Evolutionary conservation across 2,329 filamentous ascomycete species (phyloP).

Genomic region (Ascochyta clinopodiicola): DNA sequence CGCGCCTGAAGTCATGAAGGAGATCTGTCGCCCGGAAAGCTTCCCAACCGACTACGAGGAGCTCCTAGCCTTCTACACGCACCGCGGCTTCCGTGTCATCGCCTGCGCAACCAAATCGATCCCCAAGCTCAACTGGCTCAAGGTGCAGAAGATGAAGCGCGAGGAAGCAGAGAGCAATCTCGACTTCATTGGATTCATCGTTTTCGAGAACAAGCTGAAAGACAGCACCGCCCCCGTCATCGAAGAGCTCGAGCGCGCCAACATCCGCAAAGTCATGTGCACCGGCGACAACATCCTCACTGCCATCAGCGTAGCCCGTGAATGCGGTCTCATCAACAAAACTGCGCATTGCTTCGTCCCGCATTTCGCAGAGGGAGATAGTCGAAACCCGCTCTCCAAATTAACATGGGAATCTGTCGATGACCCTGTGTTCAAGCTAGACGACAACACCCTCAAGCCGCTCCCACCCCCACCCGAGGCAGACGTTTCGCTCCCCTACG

Average conservation of each 20-base stretch:
- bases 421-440: slow-evolving; percentile 76
- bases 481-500: slow-evolving; percentile 85
- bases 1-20: slow-evolving; percentile 93
- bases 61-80: slow-evolving; percentile 86
- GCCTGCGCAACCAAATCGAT: slow-evolving; percentile 91
- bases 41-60: slow-evolving; percentile 92
- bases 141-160: slow-evolving; percentile 91
- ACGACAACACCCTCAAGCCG: slow-evolving; percentile 82
- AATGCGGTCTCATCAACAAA: slow-evolving; percentile 82
- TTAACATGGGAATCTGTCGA: slow-evolving; percentile 96
- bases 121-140: slow-evolving; percentile 88
- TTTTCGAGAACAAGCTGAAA: slow-evolving; percentile 99
- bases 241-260: slow-evolving; percentile 79
- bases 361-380: slow-evolving; percentile 81
- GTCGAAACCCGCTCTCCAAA: slow-evolving; percentile 73
- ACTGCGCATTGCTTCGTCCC: slow-evolving; percentile 91
- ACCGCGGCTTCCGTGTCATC: slow-evolving; percentile 95
- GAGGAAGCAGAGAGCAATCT: slow-evolving; percentile 82
- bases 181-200: slow-evolving; percentile 93
- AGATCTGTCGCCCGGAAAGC: slow-evolving; percentile 84
- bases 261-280: slow-evolving; percentile 92
- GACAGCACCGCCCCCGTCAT: slow-evolving; percentile 82
- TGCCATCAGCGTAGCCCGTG: slow-evolving; percentile 91
- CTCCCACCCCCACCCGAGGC: slow-evolving; percentile 71
- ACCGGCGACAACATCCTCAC: slow-evolving; percentile 98